Evolutionary conservation across 805 yeast species (phyloP).

Genomic region (Myxozyma mucilagina): DNA sequence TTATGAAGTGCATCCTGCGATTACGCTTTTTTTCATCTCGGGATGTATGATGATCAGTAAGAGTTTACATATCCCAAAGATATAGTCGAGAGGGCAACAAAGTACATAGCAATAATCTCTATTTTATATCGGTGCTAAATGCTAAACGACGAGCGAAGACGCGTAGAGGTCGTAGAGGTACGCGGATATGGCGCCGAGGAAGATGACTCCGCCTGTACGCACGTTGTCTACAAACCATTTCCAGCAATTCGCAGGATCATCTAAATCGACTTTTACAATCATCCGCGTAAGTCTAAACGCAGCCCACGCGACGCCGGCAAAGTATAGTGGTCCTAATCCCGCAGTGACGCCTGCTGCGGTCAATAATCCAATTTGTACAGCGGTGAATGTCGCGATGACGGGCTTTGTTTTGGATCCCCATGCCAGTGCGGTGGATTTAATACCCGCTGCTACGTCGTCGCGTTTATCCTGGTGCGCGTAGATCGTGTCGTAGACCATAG

Average conservation of each 20-base stretch:
- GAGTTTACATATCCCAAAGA: constrained; percentile 87
- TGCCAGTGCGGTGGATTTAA: constrained; percentile 90
- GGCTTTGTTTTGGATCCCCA: constrained; percentile 85
- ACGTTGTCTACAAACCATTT: constrained; percentile 73
- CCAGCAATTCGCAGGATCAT: constrained; percentile 83
- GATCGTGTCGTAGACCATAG: constrained; percentile 92
- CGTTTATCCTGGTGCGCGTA: constrained; percentile 97
- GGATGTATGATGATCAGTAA: constrained; percentile 93
- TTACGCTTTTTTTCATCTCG: constrained; percentile 63
- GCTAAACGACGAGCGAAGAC: background rate
- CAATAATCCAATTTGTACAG: constrained; percentile 65
- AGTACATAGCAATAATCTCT: background rate
- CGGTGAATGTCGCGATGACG: constrained; percentile 62
- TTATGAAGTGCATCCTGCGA: constrained; percentile 74
- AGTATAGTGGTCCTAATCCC: constrained; percentile 86
- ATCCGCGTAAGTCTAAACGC: constrained; percentile 66
- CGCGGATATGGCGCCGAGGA: constrained; percentile 42
- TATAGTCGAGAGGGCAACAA: constrained; percentile 44
- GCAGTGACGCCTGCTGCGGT: constrained; percentile 71
- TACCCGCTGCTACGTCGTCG: constrained; percentile 86
- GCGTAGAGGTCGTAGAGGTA: constrained; percentile 35
- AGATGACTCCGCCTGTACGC: constrained; percentile 51
- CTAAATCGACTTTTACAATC: constrained; percentile 74
- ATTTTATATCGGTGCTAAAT: background rate
- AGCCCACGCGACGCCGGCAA: constrained; percentile 62